Percentiles rank a stretch among this genome's conserved stretches.
Evolutionary conservation across 805 yeast species (phyloP).

Genomic region (Candida ortonii): DNA sequence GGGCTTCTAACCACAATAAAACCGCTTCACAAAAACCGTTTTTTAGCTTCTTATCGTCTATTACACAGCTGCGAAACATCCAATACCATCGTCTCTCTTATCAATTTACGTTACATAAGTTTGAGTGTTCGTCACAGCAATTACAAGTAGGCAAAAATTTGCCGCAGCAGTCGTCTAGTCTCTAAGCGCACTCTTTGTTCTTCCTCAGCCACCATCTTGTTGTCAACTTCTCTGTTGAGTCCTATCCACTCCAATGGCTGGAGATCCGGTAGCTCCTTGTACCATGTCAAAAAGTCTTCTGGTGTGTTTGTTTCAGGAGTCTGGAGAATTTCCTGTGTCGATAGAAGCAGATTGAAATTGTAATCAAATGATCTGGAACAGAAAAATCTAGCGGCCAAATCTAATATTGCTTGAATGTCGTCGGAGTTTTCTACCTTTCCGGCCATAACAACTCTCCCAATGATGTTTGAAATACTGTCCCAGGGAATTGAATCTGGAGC

Average conservation of each 20-base stretch:
- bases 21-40: no score
- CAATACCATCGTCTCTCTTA: no score
- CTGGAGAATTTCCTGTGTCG: slow-evolving; percentile 26
- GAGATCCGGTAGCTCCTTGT: slow-evolving; percentile 48
- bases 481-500: slow-evolving; percentile 52
- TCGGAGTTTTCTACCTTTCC: slow-evolving; percentile 49
- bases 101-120: no score
- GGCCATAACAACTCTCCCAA: slow-evolving; percentile 62
- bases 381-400: slow-evolving; percentile 40
- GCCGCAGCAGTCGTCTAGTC: no score
- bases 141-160: no score
- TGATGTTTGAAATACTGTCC: slow-evolving; percentile 45
- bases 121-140: no score
- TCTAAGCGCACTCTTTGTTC: slow-evolving; percentile 4
- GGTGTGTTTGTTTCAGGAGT: slow-evolving; percentile 47
- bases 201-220: slow-evolving; percentile 8
- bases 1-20: no score
- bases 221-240: slow-evolving; percentile 16
- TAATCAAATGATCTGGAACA: slow-evolving; percentile 36
- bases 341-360: slow-evolving; percentile 41
- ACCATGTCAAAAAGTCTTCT: slow-evolving; percentile 46
- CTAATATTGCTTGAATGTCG: slow-evolving; percentile 39
- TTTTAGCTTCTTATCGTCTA: no score
- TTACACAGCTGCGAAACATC: no score
- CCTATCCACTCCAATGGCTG: slow-evolving; percentile 37